Base-by-base conservation (phyloP, 208 protist species). In the Leptomonas pyrrhocoris region DNA sequence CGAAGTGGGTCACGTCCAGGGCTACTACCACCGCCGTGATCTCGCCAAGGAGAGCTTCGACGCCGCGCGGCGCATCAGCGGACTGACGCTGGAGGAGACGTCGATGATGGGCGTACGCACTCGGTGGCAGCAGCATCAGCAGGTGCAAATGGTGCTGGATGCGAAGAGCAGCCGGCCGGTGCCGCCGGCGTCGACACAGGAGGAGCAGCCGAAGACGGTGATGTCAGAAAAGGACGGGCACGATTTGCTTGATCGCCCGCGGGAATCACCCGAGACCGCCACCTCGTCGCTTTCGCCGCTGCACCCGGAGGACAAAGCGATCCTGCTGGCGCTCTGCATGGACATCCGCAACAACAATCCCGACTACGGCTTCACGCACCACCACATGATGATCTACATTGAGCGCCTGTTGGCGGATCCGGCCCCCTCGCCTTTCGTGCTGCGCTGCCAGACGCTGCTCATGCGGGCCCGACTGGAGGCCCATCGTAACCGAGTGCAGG, bases 291-390 rank as follows among this genome's bases (percentile, higher is more conserved):
- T 89, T 27, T 61, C 79, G 16, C 81, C 90, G 9, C 81, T 97
- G 2, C 86, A 94, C 45, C 89, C 88, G 2, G 59, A 89, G 19
- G 92, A 97, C 77, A 93, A 94, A 77, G 90, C 92, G 0, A 86
- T 97, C 49, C 60, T 97, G 19, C 82, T 97, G 21, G 86, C 90
- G 7, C 67, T 97, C 25, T 96, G 92, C 74, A 77, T 79, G 45
- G 85, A 97, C 56, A 91, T 97, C 30, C 81, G 81, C 40, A 95
- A 96, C 75, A 85, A 83, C 36, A 97, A 97, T 72, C 95, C 95
- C 16, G 56, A 90, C 64, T 73, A 96, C 76, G 92, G 93, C 49
- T 86, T 98, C 40, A 97, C 92, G 43, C 76, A 84, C 59, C 87
- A 96, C 68, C 85, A 90, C 79, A 96, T 96, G 81, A 82, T 88